Conservation (phyloP, 1,284 basidiomycete species). For the Malassezia dermatis region DNA sequence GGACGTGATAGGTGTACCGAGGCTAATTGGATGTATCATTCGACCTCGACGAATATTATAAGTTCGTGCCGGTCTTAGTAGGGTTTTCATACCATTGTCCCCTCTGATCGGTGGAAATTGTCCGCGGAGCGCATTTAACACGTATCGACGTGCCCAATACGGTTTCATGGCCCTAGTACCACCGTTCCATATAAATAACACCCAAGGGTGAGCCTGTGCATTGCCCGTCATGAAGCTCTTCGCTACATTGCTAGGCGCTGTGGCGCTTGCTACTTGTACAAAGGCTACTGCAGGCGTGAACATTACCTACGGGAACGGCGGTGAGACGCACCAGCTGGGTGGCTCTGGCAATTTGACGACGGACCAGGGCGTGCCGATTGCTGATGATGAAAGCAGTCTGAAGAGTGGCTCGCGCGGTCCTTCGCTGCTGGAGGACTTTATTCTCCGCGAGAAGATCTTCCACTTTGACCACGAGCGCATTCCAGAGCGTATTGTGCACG, state of each 20-base stretch:
- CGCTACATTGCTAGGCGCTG: neutral
- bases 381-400: slow-evolving; percentile 8
- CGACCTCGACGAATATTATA: too few species aligned
- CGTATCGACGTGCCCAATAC: too few species aligned
- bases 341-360: neutral
- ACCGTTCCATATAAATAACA: too few species aligned
- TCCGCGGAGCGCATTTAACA: neutral
- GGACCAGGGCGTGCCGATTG: neutral
- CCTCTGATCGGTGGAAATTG: neutral
- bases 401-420: slow-evolving; percentile 6
- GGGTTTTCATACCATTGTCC: too few species aligned
- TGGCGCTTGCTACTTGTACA: neutral
- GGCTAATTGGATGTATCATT: too few species aligned
- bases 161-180: too few species aligned
- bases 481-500: slow-evolving; percentile 71
- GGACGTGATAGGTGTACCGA: too few species aligned
- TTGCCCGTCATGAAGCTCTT: neutral
- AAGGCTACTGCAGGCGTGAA: neutral
- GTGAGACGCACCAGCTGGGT: slow-evolving; percentile 2
- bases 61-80: too few species aligned
- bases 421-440: slow-evolving; percentile 28
- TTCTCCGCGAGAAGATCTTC: slow-evolving; percentile 58
- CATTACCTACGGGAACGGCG: neutral
- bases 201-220: too few species aligned
- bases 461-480: slow-evolving; percentile 90